Conservation (phyloP, 768 basidiomycete species). For the Hygrocybe punicea region DNA sequence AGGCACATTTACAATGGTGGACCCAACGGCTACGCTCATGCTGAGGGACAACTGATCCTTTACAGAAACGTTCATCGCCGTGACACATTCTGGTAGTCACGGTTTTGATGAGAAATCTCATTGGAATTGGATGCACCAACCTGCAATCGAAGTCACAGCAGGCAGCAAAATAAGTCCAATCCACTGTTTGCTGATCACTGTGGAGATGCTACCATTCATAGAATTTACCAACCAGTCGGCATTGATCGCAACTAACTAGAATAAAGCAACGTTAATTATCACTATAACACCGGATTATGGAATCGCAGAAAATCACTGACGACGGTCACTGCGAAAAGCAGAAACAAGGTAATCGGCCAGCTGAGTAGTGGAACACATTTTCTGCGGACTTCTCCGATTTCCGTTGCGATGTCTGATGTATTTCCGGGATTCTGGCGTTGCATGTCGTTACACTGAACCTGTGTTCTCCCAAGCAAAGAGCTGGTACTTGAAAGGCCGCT, state of each 20-base stretch:
- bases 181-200: conserved; percentile 78
- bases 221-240: conserved; percentile 74
- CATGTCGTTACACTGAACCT: neutral
- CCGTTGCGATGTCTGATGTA: neutral
- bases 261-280: neutral
- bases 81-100: conserved; percentile 67
- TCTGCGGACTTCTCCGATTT: neutral
- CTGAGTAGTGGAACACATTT: conserved; percentile 51
- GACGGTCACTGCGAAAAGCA: conserved; percentile 59
- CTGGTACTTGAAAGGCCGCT: neutral
- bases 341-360: conserved; percentile 50
- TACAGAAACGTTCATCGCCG: conserved; percentile 85
- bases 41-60: conserved; percentile 80
- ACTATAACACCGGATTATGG: neutral
- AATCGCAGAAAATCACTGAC: conserved; percentile 37
- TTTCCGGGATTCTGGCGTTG: neutral
- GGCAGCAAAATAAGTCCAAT: conserved; percentile 86
- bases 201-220: conserved; percentile 69
- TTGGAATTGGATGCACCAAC: conserved; percentile 30
- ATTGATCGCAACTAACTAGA: conserved; percentile 52
- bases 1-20: conserved; percentile 55
- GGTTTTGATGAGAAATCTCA: neutral
- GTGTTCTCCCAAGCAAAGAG: neutral
- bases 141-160: conserved; percentile 75
- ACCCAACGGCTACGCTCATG: conserved; percentile 80